These are phyloP conservation scores for Datura wrightii DNA, from an alignment of 257 asterid genomes.

Conservation along the genomic window DNA sequence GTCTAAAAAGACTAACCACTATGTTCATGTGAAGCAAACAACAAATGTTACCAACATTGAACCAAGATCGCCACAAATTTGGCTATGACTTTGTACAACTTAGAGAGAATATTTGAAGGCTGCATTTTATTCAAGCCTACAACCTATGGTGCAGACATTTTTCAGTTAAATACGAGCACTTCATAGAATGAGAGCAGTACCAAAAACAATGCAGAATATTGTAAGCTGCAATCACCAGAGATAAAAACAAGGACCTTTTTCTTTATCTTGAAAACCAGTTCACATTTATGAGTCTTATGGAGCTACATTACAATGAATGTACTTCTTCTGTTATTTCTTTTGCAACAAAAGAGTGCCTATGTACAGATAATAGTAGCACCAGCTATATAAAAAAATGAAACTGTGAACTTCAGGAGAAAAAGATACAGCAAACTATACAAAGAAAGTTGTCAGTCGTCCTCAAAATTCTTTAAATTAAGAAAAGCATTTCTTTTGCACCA, in stretches of 20 bases:
- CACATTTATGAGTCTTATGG: neutral
- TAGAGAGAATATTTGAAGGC: neutral
- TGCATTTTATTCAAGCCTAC: neutral
- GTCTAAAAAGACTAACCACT: neutral
- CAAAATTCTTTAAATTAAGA: neutral
- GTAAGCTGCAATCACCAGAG: neutral
- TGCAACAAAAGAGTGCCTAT: neutral
- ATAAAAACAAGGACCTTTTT: neutral
- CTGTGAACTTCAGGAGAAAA: neutral
- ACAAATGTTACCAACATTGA: neutral
- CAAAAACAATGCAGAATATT: neutral
- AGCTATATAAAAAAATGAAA: neutral
- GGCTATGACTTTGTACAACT: neutral
- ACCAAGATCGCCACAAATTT: slow-evolving; percentile 2
- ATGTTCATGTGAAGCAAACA: neutral
- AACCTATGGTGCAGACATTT: neutral
- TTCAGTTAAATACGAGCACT: neutral
- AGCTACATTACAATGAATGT: neutral
- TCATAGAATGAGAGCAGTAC: neutral
- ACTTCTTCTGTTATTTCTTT: neutral
- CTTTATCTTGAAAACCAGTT: neutral
- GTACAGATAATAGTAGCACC: neutral
- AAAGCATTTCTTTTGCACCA: neutral
- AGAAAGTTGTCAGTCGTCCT: neutral
- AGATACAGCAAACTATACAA: neutral